Percentiles rank a stretch among this genome's conserved stretches.
phyloP scores from a whole-genome alignment of 352 stramenopile genomes.

The Phytophthora macrochlamydospora region DNA sequence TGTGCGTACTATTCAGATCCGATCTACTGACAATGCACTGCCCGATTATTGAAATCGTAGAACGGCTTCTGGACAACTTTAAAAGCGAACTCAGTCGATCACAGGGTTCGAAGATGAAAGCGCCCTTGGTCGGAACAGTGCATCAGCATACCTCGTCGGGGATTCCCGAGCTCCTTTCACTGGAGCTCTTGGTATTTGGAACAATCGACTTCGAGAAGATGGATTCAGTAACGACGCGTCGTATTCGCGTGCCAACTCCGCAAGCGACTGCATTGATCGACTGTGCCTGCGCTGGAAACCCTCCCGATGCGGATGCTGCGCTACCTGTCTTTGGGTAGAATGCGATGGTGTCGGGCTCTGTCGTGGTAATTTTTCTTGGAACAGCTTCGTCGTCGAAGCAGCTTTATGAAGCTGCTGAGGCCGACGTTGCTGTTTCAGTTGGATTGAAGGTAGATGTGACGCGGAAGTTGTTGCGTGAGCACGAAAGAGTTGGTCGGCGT shows the following conservation, averaged over 20 bases:
- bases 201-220: neutral
- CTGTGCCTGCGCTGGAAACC: neutral
- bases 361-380: neutral
- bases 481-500: slow-evolving; percentile 15
- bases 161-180: slow-evolving; percentile 5
- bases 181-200: neutral
- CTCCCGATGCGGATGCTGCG: neutral
- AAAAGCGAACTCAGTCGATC: too few relatives aligned
- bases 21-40: too few relatives aligned
- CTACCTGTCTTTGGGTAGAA: neutral
- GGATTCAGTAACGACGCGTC: neutral
- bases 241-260: neutral
- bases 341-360: neutral
- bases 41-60: too few relatives aligned
- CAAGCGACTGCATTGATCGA: neutral
- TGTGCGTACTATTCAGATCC: too few relatives aligned
- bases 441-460: neutral
- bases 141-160: slow-evolving; percentile 32
- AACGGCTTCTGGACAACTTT: too few relatives aligned
- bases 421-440: neutral
- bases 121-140: slow-evolving; percentile 14
- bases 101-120: too few relatives aligned
- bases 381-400: neutral
- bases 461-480: neutral
- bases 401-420: neutral